Evolutionary conservation across 148 eudicot species (phyloP), one percentile per base, ranked within the genome.

Genomic region (Hydrangea macrophylla): DNA sequence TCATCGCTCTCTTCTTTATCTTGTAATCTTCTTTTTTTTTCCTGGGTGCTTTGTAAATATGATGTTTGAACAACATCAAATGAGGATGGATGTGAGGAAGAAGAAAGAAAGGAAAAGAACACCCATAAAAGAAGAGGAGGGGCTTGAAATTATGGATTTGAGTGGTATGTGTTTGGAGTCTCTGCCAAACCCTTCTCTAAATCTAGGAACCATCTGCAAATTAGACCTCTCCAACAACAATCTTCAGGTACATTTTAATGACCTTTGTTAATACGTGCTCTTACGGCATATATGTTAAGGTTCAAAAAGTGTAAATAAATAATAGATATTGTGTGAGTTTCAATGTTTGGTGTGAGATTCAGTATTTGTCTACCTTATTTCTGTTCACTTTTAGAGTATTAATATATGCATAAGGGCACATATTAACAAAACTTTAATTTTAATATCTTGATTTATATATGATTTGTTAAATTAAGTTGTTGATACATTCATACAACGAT

Each of bases 171-270:
- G 64, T 59, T 80, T 90, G 67, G 67, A 85, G 4, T 51, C 69
- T 64, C 79, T 90, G 36, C 92, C 90, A 7, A 79, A 67, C 62
- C 82, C 85, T 62, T 37, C 75, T 45, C 69, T 87, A 51, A 90
- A 82, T 75, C 58, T 90, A 15, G 85, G 78, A 15, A 64, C 78
- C n/a, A 81, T 90, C 50, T 85, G 88, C 81, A 90, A 90, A 59
- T 83, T 90, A 58, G 82, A 90, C 61, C 78, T 90, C 69, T 90
- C 96, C 80, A 87, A 84, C 50, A 90, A 90, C 66, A 78, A 90
- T 68, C 83, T 90, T 37, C 81, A 85, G 96, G 90, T 83, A 83
- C 6, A 10, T 69, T 39, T 18, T 25, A 8, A 53, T 53, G n/a
- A 5, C 6, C 22, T 9, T 9, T 53, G 22, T 53, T 53, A 5